phyloP scores from a whole-genome alignment of 2,329 filamentous ascomycete species.

The Neospermospora avenae region DNA sequence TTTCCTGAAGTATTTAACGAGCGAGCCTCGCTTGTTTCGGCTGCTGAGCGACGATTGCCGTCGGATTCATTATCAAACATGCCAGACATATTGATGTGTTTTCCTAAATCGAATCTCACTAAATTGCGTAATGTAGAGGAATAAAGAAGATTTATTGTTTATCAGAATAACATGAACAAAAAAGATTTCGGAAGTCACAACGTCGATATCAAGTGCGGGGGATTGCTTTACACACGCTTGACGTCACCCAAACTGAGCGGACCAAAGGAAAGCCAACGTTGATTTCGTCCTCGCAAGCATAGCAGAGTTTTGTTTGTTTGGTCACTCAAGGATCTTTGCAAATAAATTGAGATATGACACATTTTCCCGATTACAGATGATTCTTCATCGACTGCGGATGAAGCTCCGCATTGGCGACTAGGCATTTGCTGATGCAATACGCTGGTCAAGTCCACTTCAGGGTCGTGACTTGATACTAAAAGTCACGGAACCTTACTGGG shows the following conservation, averaged over 20 bases:
- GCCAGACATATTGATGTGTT: background rate
- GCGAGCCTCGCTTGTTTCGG: background rate
- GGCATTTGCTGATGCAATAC: too few relatives aligned
- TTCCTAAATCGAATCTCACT: too few relatives aligned
- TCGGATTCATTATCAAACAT: constrained; percentile 4
- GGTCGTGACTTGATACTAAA: too few relatives aligned
- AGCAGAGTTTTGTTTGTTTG: background rate
- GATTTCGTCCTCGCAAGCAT: background rate
- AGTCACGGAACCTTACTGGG: too few relatives aligned
- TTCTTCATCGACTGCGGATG: too few relatives aligned
- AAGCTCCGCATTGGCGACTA: too few relatives aligned
- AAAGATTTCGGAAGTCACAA: too few relatives aligned
- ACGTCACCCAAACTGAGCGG: constrained; percentile 1
- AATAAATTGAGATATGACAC: background rate
- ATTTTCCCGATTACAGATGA: background rate
- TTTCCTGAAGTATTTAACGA: background rate
- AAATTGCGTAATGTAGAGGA: too few relatives aligned
- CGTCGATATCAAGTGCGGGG: background rate
- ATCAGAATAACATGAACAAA: too few relatives aligned
- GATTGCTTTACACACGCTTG: background rate
- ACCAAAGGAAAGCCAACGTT: background rate
- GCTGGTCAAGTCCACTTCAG: too few relatives aligned
- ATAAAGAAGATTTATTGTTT: too few relatives aligned
- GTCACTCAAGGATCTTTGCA: background rate
- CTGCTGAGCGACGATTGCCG: background rate